Conservation (phyloP, 768 basidiomycete species). For the Russula olivacea region DNA sequence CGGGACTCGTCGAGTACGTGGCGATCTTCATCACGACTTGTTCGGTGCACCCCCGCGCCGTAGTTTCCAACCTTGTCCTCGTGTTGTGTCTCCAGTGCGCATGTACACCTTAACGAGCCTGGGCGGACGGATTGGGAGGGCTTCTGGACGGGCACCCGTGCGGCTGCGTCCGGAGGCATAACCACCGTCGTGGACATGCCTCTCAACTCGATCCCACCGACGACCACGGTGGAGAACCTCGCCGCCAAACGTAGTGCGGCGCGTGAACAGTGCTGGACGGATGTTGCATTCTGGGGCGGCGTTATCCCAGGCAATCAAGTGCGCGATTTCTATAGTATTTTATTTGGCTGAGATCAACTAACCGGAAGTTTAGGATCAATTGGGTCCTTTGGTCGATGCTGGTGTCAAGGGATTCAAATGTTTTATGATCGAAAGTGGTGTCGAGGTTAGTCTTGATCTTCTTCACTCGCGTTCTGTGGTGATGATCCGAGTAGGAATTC, state of each 20-base stretch:
- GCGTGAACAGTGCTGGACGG: slow-evolving; percentile 63
- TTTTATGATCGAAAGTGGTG: slow-evolving; percentile 93
- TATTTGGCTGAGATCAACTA: background rate
- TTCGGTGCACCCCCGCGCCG: background rate
- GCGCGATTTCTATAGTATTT: slow-evolving; percentile 20
- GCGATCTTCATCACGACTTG: background rate
- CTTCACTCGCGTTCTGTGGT: background rate
- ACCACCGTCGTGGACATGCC: slow-evolving; percentile 98
- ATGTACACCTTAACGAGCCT: slow-evolving; percentile 92
- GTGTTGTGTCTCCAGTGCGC: slow-evolving; percentile 45
- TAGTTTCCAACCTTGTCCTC: background rate
- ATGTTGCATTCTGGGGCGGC: slow-evolving; percentile 94
- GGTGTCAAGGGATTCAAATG: slow-evolving; percentile 97
- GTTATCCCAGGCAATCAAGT: slow-evolving; percentile 90
- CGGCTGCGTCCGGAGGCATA: slow-evolving; percentile 90
- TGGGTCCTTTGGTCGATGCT: slow-evolving; percentile 65
- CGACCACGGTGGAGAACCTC: slow-evolving; percentile 77
- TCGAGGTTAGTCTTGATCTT: slow-evolving; percentile 51
- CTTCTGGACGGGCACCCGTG: slow-evolving; percentile 84
- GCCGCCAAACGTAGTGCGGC: slow-evolving; percentile 67
- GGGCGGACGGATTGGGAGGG: slow-evolving; percentile 94
- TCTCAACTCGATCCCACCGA: slow-evolving; percentile 93
- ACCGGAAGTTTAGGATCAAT: slow-evolving; percentile 45
- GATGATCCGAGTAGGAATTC: slow-evolving; percentile 62
- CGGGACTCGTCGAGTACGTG: slow-evolving; percentile 52